Conservation (phyloP, 495 filamentous ascomycete genomes). For the Pyronema domesticum region DNA sequence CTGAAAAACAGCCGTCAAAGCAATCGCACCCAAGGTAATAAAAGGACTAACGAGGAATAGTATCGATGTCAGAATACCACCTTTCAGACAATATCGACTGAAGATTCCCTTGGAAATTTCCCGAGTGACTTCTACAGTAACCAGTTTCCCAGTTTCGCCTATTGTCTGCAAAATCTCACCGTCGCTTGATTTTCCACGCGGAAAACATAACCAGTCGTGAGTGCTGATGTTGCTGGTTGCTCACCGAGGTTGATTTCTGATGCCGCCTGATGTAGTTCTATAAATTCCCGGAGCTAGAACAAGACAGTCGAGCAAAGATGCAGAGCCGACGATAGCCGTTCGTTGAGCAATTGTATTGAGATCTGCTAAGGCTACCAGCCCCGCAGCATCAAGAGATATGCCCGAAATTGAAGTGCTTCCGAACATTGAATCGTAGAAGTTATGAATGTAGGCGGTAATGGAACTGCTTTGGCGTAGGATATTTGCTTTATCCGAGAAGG, state of each 20-base stretch:
- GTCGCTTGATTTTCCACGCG: slow-evolving; percentile 38
- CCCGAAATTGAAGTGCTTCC: too few species aligned
- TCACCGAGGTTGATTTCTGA: slow-evolving; percentile 26
- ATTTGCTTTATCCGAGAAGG: too few species aligned
- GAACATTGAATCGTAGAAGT: too few species aligned
- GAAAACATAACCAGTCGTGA: slow-evolving; percentile 30
- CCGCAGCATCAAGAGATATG: slow-evolving; percentile 30
- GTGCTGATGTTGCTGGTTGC: slow-evolving; percentile 13
- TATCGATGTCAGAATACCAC: slow-evolving; percentile 29
- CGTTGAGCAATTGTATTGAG: slow-evolving; percentile 36
- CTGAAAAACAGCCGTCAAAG: slow-evolving; percentile 28
- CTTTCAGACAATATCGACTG: slow-evolving; percentile 4
- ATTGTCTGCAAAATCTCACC: slow-evolving; percentile 33
- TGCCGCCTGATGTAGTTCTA: slow-evolving; percentile 38
- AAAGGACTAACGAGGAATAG: slow-evolving; percentile 31
- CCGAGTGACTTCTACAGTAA: slow-evolving; percentile 30
- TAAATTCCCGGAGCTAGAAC: slow-evolving; percentile 44
- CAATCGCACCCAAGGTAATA: slow-evolving; percentile 29
- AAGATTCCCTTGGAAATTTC: too few species aligned
- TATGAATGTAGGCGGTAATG: too few species aligned
- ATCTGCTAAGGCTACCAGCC: slow-evolving; percentile 39
- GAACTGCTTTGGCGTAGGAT: too few species aligned
- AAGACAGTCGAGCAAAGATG: slow-evolving; percentile 35
- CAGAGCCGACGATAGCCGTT: slow-evolving; percentile 37
- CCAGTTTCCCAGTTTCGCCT: slow-evolving; percentile 29